Conservation (phyloP, 305 asterid species). For the Fraxinus nigra region DNA sequence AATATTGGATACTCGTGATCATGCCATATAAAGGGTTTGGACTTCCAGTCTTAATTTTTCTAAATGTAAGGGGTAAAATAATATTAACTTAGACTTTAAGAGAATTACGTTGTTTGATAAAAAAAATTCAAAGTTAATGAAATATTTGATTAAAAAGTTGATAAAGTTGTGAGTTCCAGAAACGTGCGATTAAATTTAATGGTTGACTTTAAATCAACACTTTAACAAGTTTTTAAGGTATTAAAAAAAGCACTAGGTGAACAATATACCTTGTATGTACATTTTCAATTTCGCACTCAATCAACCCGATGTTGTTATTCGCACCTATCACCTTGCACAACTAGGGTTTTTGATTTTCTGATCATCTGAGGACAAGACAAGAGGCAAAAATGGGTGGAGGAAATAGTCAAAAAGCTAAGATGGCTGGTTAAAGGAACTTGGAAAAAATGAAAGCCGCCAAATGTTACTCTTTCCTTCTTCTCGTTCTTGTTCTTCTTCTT, state of each 20-base stretch:
- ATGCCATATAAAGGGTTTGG: too few species aligned
- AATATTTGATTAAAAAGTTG: too few species aligned
- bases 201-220: too few species aligned
- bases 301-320: background rate
- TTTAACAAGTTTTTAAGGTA: too few species aligned
- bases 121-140: too few species aligned
- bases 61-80: too few species aligned
- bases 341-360: slow-evolving; percentile 22
- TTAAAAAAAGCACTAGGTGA: background rate
- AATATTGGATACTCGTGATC: too few species aligned
- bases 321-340: slow-evolving; percentile 12
- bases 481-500: background rate
- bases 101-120: too few species aligned
- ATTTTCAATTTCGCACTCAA: background rate
- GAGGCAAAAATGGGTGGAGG: slow-evolving; percentile 54
- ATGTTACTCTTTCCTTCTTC: slow-evolving; percentile 21
- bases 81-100: too few species aligned
- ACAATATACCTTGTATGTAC: background rate
- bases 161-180: too few species aligned
- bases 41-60: too few species aligned
- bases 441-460: slow-evolving; percentile 48
- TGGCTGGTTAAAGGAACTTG: slow-evolving; percentile 56
- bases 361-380: background rate
- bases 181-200: too few species aligned
- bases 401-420: slow-evolving; percentile 51